Conservation (phyloP, 2,329 filamentous ascomycete genomes). For the Fusarium sp. region DNA sequence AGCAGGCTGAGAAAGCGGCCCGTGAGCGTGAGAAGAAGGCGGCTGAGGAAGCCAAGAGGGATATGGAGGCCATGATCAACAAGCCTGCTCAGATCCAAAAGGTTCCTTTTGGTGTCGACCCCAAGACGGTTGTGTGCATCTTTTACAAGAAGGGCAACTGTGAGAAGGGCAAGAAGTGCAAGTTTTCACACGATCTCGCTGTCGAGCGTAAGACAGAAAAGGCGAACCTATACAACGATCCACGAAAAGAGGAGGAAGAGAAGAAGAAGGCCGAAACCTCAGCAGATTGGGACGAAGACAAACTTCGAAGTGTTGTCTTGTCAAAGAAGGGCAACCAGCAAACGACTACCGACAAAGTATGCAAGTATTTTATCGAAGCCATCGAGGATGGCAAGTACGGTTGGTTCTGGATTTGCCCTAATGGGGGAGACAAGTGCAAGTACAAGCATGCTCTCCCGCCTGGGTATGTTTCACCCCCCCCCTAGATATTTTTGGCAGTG, state of each 20-base stretch:
- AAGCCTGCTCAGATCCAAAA: slow-evolving; percentile 97
- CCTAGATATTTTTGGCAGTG: background rate
- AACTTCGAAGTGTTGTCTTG: slow-evolving; percentile 88
- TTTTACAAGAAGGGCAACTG: slow-evolving; percentile 98
- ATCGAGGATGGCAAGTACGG: slow-evolving; percentile 99
- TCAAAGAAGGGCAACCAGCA: slow-evolving; percentile 98
- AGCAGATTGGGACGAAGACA: slow-evolving; percentile 98
- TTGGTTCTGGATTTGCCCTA: slow-evolving; percentile 99
- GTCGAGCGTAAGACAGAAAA: slow-evolving; percentile 94
- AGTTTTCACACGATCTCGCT: slow-evolving; percentile 93
- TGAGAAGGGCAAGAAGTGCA: slow-evolving; percentile 98
- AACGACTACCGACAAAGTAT: slow-evolving; percentile 97
- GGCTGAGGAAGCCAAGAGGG: slow-evolving; percentile 85
- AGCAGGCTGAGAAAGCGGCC: slow-evolving; percentile 74
- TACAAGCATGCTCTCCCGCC: slow-evolving; percentile 96
- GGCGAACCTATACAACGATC: slow-evolving; percentile 91
- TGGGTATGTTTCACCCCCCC: slow-evolving; percentile 74
- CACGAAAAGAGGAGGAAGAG: slow-evolving; percentile 77
- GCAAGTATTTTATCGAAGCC: slow-evolving; percentile 97
- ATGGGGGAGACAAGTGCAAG: slow-evolving; percentile 98
- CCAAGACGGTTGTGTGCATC: slow-evolving; percentile 95
- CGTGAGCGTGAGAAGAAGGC: slow-evolving; percentile 92
- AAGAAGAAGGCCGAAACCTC: slow-evolving; percentile 93
- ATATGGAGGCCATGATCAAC: slow-evolving; percentile 86
- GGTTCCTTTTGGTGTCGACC: slow-evolving; percentile 96